Conservation (phyloP, 2,329 filamentous ascomycete genomes). For the Delphinella strobiligena region DNA sequence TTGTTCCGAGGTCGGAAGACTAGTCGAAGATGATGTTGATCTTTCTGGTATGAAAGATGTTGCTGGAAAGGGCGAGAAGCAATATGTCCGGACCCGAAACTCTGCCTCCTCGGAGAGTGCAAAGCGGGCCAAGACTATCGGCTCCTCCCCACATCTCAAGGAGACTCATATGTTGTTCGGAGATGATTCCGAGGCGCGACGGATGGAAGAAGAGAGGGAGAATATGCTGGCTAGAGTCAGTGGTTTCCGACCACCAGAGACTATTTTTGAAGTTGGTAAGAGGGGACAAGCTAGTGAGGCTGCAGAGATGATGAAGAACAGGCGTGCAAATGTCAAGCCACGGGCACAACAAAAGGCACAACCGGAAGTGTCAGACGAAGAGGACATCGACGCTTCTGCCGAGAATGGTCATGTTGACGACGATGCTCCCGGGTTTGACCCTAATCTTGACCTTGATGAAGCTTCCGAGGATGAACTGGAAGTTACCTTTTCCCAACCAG, state of each 20-base stretch:
- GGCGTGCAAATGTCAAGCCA: conserved; percentile 53
- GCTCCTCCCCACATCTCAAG: conserved; percentile 56
- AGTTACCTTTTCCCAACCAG: conserved; percentile 34
- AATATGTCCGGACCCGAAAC: conserved; percentile 82
- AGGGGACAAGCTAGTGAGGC: conserved; percentile 55
- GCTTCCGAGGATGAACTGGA: conserved; percentile 43
- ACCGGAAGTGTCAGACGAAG: conserved; percentile 19
- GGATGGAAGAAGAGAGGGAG: conserved; percentile 59
- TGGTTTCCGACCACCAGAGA: conserved; percentile 80
- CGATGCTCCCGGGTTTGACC: conserved; percentile 24
- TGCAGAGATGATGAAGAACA: conserved; percentile 62
- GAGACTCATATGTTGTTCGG: conserved; percentile 69
- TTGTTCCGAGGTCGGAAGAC: conserved; percentile 73
- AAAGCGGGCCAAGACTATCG: conserved; percentile 69
- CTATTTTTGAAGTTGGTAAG: conserved; percentile 87
- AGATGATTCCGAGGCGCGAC: conserved; percentile 46
- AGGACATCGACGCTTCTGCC: conserved; percentile 22
- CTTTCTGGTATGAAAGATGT: conserved; percentile 59
- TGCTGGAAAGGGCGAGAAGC: conserved; percentile 76
- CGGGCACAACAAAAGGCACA: conserved; percentile 11
- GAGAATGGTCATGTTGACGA: conserved; percentile 29
- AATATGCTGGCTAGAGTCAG: conserved; percentile 83
- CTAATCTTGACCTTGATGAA: conserved; percentile 28
- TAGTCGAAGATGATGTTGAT: conserved; percentile 64
- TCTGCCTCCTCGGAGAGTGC: conserved; percentile 84